phyloP scores from a whole-genome alignment of 2,329 filamentous ascomycete species.

The Curvularia eragrostidis region DNA sequence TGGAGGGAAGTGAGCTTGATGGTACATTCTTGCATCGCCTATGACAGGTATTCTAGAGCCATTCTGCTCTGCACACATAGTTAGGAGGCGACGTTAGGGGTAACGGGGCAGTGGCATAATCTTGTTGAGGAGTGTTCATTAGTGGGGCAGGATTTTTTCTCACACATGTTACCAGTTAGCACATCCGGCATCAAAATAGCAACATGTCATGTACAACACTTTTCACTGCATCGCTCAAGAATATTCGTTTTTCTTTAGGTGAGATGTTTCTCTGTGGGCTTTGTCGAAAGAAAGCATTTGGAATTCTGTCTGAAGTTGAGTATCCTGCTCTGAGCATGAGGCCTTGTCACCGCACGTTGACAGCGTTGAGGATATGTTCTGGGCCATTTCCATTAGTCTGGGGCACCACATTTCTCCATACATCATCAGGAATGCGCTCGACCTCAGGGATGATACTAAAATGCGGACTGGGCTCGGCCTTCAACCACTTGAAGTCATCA shows the following conservation, averaged over 20 bases:
- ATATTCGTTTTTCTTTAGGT: constrained; percentile 4
- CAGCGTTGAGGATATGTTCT: constrained; percentile 24
- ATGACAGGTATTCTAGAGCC: constrained; percentile 27
- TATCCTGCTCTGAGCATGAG: background rate
- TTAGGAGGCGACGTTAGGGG: constrained; percentile 24
- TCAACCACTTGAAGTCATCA: constrained; percentile 98
- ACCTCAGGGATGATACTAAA: constrained; percentile 74
- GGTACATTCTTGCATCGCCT: constrained; percentile 27
- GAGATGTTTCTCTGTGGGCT: background rate
- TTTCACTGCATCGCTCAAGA: constrained; percentile 24
- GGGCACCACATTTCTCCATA: constrained; percentile 68
- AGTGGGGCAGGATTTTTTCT: constrained; percentile 35
- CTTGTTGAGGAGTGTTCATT: constrained; percentile 34
- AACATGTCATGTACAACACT: constrained; percentile 39
- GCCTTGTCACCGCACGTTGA: constrained; percentile 10
- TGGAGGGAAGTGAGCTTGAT: constrained; percentile 21
- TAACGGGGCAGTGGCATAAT: constrained; percentile 22
- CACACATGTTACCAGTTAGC: constrained; percentile 41
- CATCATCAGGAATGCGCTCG: constrained; percentile 64
- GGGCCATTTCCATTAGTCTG: constrained; percentile 19
- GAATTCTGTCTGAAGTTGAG: background rate
- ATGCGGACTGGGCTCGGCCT: constrained; percentile 83
- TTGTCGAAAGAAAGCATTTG: background rate
- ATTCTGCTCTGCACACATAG: constrained; percentile 26
- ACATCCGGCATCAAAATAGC: constrained; percentile 31